A percentile compares a stretch with the other conserved stretches of the same genome.
Evolutionary conservation across 1,139 yeast species (phyloP).

Genomic region (Candida sanyaensis): DNA sequence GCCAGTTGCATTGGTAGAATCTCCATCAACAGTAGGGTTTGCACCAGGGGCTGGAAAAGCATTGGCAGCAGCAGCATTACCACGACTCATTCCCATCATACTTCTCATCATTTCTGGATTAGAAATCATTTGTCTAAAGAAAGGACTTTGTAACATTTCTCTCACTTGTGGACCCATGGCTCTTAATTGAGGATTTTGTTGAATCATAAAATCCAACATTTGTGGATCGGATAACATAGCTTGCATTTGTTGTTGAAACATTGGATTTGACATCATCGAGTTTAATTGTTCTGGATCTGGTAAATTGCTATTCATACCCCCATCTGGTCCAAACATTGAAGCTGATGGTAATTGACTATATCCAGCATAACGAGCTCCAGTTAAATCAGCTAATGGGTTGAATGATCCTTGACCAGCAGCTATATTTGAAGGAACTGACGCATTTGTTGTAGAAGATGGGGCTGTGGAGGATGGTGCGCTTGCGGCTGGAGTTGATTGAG

Average conservation of each 20-base stretch:
- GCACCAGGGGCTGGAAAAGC: too few relatives aligned
- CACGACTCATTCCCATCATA: conserved; percentile 73
- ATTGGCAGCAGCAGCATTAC: conserved; percentile 15
- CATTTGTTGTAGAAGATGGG: conserved; percentile 12
- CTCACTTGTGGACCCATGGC: conserved; percentile 90
- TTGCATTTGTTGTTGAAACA: conserved; percentile 78
- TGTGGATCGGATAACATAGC: conserved; percentile 77
- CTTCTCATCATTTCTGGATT: conserved; percentile 86
- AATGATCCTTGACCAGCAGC: conserved; percentile 89
- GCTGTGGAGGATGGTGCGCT: conserved; percentile 1
- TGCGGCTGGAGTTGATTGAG: conserved; percentile 11
- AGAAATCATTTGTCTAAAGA: conserved; percentile 79
- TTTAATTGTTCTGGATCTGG: conserved; percentile 77
- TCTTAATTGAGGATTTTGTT: conserved; percentile 80
- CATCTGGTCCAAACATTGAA: conserved; percentile 92
- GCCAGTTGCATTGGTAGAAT: conserved; percentile 39
- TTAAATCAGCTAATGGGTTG: conserved; percentile 87
- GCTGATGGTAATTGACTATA: conserved; percentile 85
- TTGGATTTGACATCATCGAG: conserved; percentile 77
- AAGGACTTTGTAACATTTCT: conserved; percentile 80
- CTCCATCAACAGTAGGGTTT: conserved; percentile 22
- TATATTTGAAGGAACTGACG: conserved; percentile 64
- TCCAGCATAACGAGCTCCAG: conserved; percentile 97
- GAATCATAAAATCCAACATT: conserved; percentile 80
- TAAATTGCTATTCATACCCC: conserved; percentile 70